Evolutionary conservation across 164 flowering plant genomes (phyloP).

Genomic region (Macadamia tetraphylla): DNA sequence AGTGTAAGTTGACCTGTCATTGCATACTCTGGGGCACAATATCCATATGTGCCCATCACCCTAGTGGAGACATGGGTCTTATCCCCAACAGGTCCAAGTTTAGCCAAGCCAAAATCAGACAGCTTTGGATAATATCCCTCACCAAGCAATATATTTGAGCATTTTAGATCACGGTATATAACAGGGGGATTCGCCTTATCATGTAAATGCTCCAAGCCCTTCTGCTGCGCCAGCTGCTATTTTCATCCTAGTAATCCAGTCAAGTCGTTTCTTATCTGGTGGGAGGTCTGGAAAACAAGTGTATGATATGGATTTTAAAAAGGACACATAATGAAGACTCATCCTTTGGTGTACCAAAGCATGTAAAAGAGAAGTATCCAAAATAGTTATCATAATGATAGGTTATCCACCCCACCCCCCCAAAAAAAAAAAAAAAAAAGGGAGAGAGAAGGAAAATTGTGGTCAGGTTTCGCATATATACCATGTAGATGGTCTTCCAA

Average conservation of each 20-base stretch:
- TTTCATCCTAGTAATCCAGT: slow-evolving; percentile 81
- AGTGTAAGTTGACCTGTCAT: slow-evolving; percentile 85
- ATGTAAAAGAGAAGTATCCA: neutral
- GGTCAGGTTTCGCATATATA: slow-evolving; percentile 16
- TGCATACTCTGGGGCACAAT: slow-evolving; percentile 92
- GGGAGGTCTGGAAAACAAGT: slow-evolving; percentile 37
- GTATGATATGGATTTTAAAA: neutral
- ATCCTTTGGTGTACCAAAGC: neutral
- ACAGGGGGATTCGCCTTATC: slow-evolving; percentile 68
- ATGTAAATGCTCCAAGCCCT: slow-evolving; percentile 77
- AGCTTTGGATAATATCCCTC: slow-evolving; percentile 69
- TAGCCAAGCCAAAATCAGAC: slow-evolving; percentile 91
- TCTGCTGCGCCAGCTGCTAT: slow-evolving; percentile 85
- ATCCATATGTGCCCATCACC: slow-evolving; percentile 91
- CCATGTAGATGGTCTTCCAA: slow-evolving; percentile 80
- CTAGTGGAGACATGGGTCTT: slow-evolving; percentile 81
- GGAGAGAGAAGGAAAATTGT: neutral
- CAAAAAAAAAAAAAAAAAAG: too few species aligned
- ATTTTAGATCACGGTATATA: slow-evolving; percentile 82
- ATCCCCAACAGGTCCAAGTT: slow-evolving; percentile 83
- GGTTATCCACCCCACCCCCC: too few species aligned
- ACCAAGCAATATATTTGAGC: slow-evolving; percentile 89
- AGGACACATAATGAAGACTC: slow-evolving; percentile 2
- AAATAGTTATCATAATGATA: too few species aligned
- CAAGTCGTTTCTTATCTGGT: slow-evolving; percentile 45